These are phyloP conservation scores for Yamadazyma aaseri DNA, from an alignment of 1,139 yeast genomes.

Conservation along the genomic window DNA sequence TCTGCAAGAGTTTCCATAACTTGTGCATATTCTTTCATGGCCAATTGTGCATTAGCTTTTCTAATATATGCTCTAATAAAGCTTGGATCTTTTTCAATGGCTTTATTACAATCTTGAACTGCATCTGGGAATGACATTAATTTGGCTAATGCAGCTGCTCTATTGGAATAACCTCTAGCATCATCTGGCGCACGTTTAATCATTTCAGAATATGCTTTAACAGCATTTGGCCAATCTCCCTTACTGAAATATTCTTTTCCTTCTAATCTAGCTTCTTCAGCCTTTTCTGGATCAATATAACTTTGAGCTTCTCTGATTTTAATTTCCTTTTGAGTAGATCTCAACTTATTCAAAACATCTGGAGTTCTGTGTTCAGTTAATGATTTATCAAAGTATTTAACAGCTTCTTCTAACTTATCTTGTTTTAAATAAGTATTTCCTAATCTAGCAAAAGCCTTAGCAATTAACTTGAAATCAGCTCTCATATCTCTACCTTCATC, in stretches of 20 bases:
- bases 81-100: constrained; percentile 81
- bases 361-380: constrained; percentile 98
- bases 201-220: constrained; percentile 92
- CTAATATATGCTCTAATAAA: constrained; percentile 95
- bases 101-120: constrained; percentile 84
- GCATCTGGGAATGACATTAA: constrained; percentile 98
- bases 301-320: constrained; percentile 74
- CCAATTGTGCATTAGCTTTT: constrained; percentile 92
- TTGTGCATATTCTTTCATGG: constrained; percentile 81
- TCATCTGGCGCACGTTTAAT: constrained; percentile 94
- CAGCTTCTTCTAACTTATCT: constrained; percentile 71
- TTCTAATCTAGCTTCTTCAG: constrained; percentile 90
- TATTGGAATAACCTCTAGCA: constrained; percentile 95
- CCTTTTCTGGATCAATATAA: constrained; percentile 86
- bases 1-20: constrained; percentile 78
- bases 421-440: constrained; percentile 80
- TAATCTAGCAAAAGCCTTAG: constrained; percentile 90
- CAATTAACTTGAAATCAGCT: constrained; percentile 88
- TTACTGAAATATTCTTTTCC: constrained; percentile 89
- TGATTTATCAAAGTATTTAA: constrained; percentile 80
- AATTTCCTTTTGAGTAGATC: constrained; percentile 82
- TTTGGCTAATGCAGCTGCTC: constrained; percentile 96
- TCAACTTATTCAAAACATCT: constrained; percentile 82
- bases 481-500: constrained; percentile 87
- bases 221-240: constrained; percentile 97